Evolutionary conservation across 148 eudicot genomes (phyloP), one percentile per base, ranked within the genome.

Genomic region (Simmondsia chinensis): DNA sequence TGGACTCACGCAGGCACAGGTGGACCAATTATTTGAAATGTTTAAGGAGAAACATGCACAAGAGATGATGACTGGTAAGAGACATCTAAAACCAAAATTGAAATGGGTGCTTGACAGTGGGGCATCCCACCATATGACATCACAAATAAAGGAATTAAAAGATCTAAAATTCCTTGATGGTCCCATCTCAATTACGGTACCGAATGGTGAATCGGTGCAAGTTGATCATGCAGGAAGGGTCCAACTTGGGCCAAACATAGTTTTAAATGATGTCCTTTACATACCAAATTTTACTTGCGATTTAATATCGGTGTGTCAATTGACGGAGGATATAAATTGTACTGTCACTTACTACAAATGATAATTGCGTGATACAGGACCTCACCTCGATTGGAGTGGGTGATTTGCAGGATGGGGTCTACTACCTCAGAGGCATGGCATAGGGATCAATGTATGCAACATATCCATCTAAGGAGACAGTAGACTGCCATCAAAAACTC

Each of bases 331-430:
- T 0, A 32, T 23, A n/a, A n/a, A n/a, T n/a, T 20, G 43, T 14
- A 14, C 36, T 24, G 27, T 16, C 1, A 8, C 30, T 5, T 37
- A 8, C 18, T 6, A 6, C 10, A n/a, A 5, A 9, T 10, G n/a
- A 35, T 9, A 8, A 1, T 22, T 49, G 32, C 23, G 13, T 48
- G n/a, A 33, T 48, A 21, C 19, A 48, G 30, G 54, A 22, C 42
- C 42, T 7, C 12, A 17, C 41, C 8, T 20, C 42, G 42, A 49
- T 34, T 33, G 32, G 54, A n/a, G 21, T 13, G 30, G 21, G 54
- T 23, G 32, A 34, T 0, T 1, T 6, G 7, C 9, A 9, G 23
- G 23, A 49, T 13, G 42, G 32, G 31, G 42, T 34, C 3, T 49
- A 49, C 25, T 34, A 22, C 19, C 16, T 7, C 2, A 21, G 19